Evolutionary conservation across 148 eudicot species (phyloP).

Genomic region (Rhododendron ovatum): DNA sequence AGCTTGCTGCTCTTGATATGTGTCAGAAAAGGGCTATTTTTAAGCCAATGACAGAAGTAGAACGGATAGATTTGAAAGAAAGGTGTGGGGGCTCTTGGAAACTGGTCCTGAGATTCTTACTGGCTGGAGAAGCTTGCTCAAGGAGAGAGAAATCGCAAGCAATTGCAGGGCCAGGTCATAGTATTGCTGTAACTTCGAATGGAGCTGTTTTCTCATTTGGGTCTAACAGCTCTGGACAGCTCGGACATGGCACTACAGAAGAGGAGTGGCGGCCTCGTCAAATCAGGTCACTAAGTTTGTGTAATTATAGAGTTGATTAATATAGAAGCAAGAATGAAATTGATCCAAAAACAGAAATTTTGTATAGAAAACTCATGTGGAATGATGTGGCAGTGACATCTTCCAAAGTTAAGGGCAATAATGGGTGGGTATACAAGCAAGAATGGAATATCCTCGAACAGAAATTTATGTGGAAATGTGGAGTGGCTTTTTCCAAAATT

Average conservation of each 20-base stretch:
- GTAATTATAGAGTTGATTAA: not conserved
- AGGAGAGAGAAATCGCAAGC: slow-evolving; percentile 91
- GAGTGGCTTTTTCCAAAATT: not conserved
- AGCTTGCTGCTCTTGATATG: slow-evolving; percentile 92
- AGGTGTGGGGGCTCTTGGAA: slow-evolving; percentile 97
- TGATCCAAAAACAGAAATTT: not conserved
- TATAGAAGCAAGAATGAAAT: not conserved
- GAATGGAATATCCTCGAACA: not conserved
- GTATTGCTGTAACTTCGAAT: slow-evolving; percentile 69
- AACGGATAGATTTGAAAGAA: slow-evolving; percentile 49
- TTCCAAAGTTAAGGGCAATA: not conserved
- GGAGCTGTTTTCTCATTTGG: slow-evolving; percentile 89
- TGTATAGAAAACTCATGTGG: not conserved
- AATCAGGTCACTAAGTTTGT: slow-evolving; percentile 53
- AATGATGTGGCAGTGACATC: not conserved
- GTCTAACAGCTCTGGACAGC: slow-evolving; percentile 84
- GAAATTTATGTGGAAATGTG: not conserved
- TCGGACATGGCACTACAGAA: slow-evolving; percentile 71
- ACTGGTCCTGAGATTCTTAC: slow-evolving; percentile 71
- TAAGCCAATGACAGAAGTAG: slow-evolving; percentile 60
- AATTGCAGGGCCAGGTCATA: slow-evolving; percentile 89
- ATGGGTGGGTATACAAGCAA: not conserved
- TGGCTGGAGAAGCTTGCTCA: slow-evolving; percentile 77
- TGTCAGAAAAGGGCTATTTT: slow-evolving; percentile 81
- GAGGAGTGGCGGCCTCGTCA: slow-evolving; percentile 75